Percentiles rank a stretch among this genome's conserved stretches.
Evolutionary conservation across 768 basidiomycete genomes (phyloP).

Genomic region (Tylopilus intermedius): DNA sequence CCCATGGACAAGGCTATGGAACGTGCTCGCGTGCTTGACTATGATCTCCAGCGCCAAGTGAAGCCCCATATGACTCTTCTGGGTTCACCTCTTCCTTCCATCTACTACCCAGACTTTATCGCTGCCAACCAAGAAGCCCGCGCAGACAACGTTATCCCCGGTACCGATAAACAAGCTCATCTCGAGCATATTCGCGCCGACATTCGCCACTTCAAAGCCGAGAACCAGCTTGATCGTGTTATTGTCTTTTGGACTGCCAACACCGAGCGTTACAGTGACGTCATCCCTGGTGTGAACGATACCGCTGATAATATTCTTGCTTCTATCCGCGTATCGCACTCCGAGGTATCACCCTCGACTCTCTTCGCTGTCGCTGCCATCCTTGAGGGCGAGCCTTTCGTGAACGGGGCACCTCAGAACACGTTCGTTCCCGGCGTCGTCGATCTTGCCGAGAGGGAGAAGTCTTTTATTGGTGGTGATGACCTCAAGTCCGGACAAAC

Average conservation of each 20-base stretch:
- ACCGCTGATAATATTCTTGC: conserved; percentile 82
- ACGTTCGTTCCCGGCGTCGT: conserved; percentile 96
- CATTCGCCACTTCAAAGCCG: conserved; percentile 86
- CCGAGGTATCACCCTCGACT: conserved; percentile 94
- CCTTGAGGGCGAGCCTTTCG: conserved; percentile 90
- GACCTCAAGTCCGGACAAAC: conserved; percentile 98
- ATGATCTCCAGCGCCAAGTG: conserved; percentile 95
- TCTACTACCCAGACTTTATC: conserved; percentile 97
- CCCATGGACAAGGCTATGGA: conserved; percentile 89
- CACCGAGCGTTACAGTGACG: conserved; percentile 95
- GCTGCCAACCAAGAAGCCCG: conserved; percentile 96
- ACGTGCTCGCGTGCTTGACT: conserved; percentile 90
- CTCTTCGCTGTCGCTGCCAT: conserved; percentile 94
- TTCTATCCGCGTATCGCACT: conserved; percentile 79
- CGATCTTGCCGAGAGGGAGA: conserved; percentile 81
- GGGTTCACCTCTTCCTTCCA: conserved; percentile 82
- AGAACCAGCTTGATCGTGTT: conserved; percentile 79
- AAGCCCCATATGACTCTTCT: conserved; percentile 77
- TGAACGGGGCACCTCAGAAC: conserved; percentile 98
- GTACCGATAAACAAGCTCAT: conserved; percentile 82
- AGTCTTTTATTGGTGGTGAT: conserved; percentile 94
- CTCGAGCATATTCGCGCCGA: conserved; percentile 90
- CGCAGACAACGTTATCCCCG: conserved; percentile 89
- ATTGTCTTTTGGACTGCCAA: conserved; percentile 99
- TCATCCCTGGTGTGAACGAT: conserved; percentile 93